These are phyloP conservation scores for Syzygium syzygioides DNA, from an alignment of 441 rosid species.

Conservation along the genomic window DNA sequence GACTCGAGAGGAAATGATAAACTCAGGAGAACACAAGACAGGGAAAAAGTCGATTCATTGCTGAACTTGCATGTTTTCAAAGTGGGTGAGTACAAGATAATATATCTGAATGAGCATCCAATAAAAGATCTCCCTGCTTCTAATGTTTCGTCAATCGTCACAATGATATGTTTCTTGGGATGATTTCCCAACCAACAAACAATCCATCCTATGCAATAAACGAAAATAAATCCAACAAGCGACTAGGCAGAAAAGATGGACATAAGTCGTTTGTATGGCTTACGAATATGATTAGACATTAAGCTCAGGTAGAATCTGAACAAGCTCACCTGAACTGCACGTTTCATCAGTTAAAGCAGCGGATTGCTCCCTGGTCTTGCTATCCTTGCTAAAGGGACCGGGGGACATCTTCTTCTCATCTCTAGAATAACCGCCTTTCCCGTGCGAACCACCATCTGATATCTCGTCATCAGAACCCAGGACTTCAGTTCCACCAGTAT, in stretches of 20 bases:
- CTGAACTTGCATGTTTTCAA: background rate
- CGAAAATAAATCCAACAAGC: background rate
- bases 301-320: background rate
- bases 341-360: slow-evolving; percentile 9
- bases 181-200: background rate
- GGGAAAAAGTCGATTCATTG: background rate
- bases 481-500: slow-evolving; percentile 33
- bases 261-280: background rate
- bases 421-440: slow-evolving; percentile 10
- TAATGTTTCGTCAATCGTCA: background rate
- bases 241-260: background rate
- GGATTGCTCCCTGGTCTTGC: slow-evolving; percentile 13
- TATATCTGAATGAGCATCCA: background rate
- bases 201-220: background rate
- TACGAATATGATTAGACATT: background rate
- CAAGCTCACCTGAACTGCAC: slow-evolving; percentile 19
- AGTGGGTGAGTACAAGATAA: background rate
- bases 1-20: background rate
- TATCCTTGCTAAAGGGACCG: background rate
- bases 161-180: background rate
- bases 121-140: background rate
- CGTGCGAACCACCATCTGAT: slow-evolving; percentile 18
- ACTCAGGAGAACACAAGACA: background rate
- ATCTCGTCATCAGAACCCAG: slow-evolving; percentile 24
- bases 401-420: slow-evolving; percentile 5